phyloP scores from a whole-genome alignment of 306 rosid genomes.

The Inga oerstediana region DNA sequence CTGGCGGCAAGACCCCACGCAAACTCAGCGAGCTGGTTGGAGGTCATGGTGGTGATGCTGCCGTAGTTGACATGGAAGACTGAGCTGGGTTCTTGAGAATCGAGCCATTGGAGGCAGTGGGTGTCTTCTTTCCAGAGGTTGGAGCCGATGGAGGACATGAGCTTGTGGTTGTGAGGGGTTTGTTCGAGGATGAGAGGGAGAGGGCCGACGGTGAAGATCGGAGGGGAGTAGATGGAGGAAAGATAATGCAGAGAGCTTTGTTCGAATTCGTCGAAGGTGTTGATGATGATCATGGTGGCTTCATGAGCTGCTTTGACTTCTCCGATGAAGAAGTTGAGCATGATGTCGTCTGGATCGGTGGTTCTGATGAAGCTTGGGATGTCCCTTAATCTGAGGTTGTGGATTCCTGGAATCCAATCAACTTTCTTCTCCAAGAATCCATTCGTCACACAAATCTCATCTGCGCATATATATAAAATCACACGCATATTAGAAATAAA shows the following conservation, averaged over 20 bases:
- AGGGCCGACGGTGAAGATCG: not conserved
- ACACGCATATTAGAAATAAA: too few relatives aligned
- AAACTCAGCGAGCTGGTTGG: conserved; percentile 25
- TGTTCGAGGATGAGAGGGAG: not conserved
- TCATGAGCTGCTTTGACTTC: not conserved
- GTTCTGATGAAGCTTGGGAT: conserved; percentile 29
- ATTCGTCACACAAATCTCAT: not conserved
- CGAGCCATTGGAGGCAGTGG: conserved; percentile 19
- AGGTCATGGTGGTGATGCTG: conserved; percentile 27
- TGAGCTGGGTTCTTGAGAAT: conserved; percentile 14
- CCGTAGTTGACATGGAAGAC: conserved; percentile 30
- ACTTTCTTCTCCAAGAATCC: conserved; percentile 20
- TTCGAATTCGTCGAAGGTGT: conserved; percentile 38
- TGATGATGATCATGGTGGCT: conserved; percentile 10
- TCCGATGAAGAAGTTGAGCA: conserved; percentile 6
- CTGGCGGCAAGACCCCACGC: conserved; percentile 39
- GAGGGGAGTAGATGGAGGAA: not conserved
- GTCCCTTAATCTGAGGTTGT: conserved; percentile 8
- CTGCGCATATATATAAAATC: not conserved
- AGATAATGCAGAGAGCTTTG: not conserved
- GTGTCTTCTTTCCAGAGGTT: conserved; percentile 39
- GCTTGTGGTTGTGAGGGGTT: not conserved
- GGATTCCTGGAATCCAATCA: conserved; percentile 36
- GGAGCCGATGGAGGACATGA: not conserved
- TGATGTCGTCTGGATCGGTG: conserved; percentile 17